Conservation (phyloP, 805 yeast genomes). For the Candida tibetensis region DNA sequence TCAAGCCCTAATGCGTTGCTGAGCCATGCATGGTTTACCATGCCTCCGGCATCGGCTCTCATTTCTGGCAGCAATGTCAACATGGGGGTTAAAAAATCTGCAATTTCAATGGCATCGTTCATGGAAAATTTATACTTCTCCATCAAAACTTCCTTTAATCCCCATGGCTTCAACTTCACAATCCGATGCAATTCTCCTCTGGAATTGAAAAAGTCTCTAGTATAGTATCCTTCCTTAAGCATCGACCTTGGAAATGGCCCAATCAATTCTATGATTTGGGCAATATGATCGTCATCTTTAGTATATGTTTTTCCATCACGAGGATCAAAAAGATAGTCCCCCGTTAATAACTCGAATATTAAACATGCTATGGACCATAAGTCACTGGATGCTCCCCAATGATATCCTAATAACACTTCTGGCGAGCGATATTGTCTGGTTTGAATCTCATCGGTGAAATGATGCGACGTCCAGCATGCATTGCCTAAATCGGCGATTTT, state of each 20-base stretch:
- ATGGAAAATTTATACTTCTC: constrained; percentile 80
- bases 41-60: constrained; percentile 95
- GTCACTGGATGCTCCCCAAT: constrained; percentile 95
- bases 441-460: constrained; percentile 66
- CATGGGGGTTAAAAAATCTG: constrained; percentile 84
- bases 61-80: constrained; percentile 69
- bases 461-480: constrained; percentile 62
- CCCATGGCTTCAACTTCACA: constrained; percentile 85
- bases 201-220: constrained; percentile 61
- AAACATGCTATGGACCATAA: constrained; percentile 96
- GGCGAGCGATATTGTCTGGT: constrained; percentile 68
- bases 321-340: constrained; percentile 94
- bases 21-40: constrained; percentile 85
- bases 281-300: constrained; percentile 94
- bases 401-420: constrained; percentile 53
- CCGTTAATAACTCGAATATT: constrained; percentile 86
- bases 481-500: constrained; percentile 71
- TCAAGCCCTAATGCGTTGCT: constrained; percentile 77
- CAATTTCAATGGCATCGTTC: constrained; percentile 65
- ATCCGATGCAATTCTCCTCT: constrained; percentile 76
- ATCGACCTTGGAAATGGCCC: constrained; percentile 64
- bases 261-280: constrained; percentile 84
- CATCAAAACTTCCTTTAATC: constrained; percentile 69
- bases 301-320: constrained; percentile 69
- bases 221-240: constrained; percentile 58